Conservation (phyloP, 441 rosid genomes). For the Bocquillonia castaneifolia region DNA sequence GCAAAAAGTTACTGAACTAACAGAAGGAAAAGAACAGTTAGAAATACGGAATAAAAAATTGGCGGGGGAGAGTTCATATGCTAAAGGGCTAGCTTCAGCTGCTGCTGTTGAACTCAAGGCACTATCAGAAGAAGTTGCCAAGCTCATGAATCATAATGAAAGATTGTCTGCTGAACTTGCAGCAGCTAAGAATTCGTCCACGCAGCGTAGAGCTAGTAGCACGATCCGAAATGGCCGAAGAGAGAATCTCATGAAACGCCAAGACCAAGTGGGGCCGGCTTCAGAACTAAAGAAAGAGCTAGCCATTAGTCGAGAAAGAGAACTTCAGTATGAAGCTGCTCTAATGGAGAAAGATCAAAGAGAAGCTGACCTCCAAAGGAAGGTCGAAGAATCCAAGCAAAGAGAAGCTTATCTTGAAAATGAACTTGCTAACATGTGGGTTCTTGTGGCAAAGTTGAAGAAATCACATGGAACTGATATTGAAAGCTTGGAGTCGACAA, state of each 20-base stretch:
- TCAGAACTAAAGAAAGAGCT: conserved; percentile 76
- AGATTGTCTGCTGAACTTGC: conserved; percentile 60
- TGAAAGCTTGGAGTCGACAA: conserved; percentile 34
- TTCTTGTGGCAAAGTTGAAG: conserved; percentile 83
- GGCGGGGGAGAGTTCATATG: conserved; percentile 88
- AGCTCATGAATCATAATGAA: conserved; percentile 87
- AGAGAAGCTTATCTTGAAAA: conserved; percentile 95
- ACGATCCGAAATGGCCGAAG: conserved; percentile 58
- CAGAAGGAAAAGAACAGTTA: conserved; percentile 56
- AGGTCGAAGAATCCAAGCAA: conserved; percentile 76
- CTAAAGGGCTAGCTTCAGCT: conserved; percentile 94
- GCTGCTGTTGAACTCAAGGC: conserved; percentile 98
- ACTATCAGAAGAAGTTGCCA: conserved; percentile 87
- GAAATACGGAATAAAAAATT: conserved; percentile 65
- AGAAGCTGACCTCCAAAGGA: conserved; percentile 71
- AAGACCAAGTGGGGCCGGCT: conserved; percentile 49
- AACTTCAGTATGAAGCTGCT: conserved; percentile 61
- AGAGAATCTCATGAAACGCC: conserved; percentile 48
- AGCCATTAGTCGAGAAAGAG: conserved; percentile 62
- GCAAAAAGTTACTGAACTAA: conserved; percentile 46
- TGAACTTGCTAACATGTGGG: conserved; percentile 99
- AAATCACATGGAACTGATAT: conserved; percentile 52
- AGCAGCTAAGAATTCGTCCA: conserved; percentile 48
- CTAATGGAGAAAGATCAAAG: conserved; percentile 61
- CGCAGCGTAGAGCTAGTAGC: conserved; percentile 48